A percentile compares a stretch with the other conserved stretches of the same genome.
phyloP scores from a whole-genome alignment of 225 moss, liverwort and hornwort genomes.

The Sphagnum contortum region DNA sequence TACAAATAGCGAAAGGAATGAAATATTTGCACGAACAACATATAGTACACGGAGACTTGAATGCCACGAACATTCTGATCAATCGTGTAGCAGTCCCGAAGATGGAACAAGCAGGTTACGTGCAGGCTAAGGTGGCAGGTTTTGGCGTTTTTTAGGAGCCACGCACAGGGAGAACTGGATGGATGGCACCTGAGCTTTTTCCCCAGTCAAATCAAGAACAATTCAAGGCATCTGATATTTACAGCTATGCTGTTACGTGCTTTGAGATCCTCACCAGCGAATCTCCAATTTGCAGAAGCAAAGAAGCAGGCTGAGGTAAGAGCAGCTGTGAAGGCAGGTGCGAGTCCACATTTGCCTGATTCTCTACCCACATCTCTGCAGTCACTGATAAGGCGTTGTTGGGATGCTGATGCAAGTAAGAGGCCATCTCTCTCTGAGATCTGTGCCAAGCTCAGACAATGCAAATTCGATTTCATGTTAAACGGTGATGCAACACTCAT shows the following conservation, averaged over 20 bases:
- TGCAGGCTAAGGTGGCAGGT: slow-evolving; percentile 1
- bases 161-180: neutral
- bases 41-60: slow-evolving; percentile 6
- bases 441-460: neutral
- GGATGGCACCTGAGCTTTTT: slow-evolving; percentile 3
- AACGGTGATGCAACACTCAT: too few relatives aligned
- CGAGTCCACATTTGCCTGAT: slow-evolving; percentile 2
- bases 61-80: slow-evolving; percentile 2
- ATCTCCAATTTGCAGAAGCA: neutral
- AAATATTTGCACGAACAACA: neutral
- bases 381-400: slow-evolving; percentile 1
- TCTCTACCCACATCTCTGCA: neutral
- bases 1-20: too few relatives aligned
- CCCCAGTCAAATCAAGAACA: neutral
- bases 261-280: slow-evolving; percentile 3
- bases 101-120: neutral
- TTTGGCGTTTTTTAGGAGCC: neutral
- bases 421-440: neutral
- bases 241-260: slow-evolving; percentile 4
- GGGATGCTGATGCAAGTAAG: neutral
- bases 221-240: neutral
- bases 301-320: neutral
- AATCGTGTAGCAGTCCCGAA: neutral
- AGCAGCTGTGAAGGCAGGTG: neutral
- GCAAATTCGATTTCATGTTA: neutral